Base-by-base conservation (phyloP, 2,329 filamentous ascomycete genomes). In the Pseudogymnoascus verrucosus region DNA sequence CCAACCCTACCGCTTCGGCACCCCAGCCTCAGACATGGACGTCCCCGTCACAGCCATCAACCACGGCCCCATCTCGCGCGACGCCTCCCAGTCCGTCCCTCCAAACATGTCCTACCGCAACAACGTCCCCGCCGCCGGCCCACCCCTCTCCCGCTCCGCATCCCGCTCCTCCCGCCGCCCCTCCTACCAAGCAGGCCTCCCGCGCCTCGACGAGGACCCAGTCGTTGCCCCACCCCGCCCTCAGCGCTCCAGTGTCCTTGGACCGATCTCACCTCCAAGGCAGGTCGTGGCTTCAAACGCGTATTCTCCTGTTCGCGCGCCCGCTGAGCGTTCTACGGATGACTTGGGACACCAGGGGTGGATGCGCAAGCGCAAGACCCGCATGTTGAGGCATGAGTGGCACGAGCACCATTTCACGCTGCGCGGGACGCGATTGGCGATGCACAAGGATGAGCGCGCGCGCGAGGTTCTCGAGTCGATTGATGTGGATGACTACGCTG, bases 301-400 rank as follows among this genome's bases (percentile, higher is more conserved):
- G 12, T 86, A 83, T 82, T 81, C 82, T 2, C 78, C 80, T 2
- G 63, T 63, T 7, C 36, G 42, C 19, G 26, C 62, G 16, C 62
- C 63, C 26, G 70, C 74, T n/a, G 76, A 81, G 67, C 73, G 70
- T 66, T 70, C 73, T 64, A 72, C 74, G 61, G 78, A 81, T 62
- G 84, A 85, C 64, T 77, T 89, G 67, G 84, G 85, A 36, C 90
- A 93, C 75, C 85, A 90, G 60, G 95, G 95, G 1, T 92, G 88
- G 76, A 96, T 99, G 86, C 93, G 91, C 81, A 96, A 96, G 81
- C 90, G 93, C 73, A 91, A 91, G 78, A 96, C 89, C 36, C 87
- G 87, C 72, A 87, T 96, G 80, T 84, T 96, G 65, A 90, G 91
- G 47, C 90, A 96, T 75, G 93, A 97, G 78, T 97, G 93, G 93